Conservation (phyloP, 2,329 filamentous ascomycete genomes). For the Dryadomyces sulphureus region DNA sequence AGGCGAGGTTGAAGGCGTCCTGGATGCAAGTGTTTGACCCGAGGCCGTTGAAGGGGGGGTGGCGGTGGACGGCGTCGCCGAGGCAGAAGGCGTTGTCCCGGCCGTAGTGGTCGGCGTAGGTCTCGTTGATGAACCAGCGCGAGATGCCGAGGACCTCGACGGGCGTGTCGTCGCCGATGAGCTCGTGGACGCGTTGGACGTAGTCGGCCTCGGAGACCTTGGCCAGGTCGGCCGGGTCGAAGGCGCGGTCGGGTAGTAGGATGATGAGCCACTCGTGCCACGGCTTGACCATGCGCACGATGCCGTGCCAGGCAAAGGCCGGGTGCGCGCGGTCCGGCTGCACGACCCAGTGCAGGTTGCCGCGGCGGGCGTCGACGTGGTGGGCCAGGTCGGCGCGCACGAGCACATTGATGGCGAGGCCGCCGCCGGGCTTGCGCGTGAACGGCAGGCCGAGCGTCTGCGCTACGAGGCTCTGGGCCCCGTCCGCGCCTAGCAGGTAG, state of each 20-base stretch:
- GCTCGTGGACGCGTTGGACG: constrained; percentile 23
- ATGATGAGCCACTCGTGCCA: constrained; percentile 51
- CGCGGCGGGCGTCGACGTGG: constrained; percentile 31
- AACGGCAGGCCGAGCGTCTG: constrained; percentile 22
- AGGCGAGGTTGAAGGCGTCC: constrained; percentile 40
- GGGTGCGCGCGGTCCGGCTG: constrained; percentile 36
- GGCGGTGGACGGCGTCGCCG: constrained; percentile 42
- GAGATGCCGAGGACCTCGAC: constrained; percentile 37
- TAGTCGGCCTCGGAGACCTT: constrained; percentile 1
- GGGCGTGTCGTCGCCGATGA: constrained; percentile 40
- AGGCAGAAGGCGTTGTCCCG: constrained; percentile 28
- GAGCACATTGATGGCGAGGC: constrained; percentile 25
- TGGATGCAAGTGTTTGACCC: constrained; percentile 45
- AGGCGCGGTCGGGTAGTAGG: constrained; percentile 30
- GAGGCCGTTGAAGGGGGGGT: constrained; percentile 41
- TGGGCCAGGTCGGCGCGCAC: constrained; percentile 31
- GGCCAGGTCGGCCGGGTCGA: constrained; percentile 22
- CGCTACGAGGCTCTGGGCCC: constrained; percentile 23
- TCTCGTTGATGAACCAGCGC: constrained; percentile 48
- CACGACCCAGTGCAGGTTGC: constrained; percentile 47
- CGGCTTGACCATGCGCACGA: constrained; percentile 46
- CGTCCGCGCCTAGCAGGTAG: constrained; percentile 47
- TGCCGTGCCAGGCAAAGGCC: constrained; percentile 31
- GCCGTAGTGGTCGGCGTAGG: constrained; percentile 39
- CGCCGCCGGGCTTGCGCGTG: constrained; percentile 18